These are phyloP conservation scores for Fusarium lyarnte DNA, from an alignment of 2,329 filamentous ascomycete genomes.

Conservation along the genomic window DNA sequence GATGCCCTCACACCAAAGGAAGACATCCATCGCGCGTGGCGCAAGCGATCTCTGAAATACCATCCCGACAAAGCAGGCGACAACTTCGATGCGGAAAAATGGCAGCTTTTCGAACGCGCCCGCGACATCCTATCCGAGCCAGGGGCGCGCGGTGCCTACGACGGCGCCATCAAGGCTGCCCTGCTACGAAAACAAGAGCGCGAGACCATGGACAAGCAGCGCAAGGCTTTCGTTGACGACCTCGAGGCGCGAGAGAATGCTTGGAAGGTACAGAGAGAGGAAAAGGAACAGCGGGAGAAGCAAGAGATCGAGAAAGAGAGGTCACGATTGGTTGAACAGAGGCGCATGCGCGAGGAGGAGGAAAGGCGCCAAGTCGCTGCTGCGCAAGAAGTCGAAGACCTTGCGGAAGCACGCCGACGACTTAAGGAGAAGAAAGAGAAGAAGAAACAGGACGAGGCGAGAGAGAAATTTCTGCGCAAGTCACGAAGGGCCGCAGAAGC, in stretches of 20 bases:
- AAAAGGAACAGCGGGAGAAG: constrained; percentile 49
- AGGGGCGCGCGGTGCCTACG: constrained; percentile 78
- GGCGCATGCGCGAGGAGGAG: constrained; percentile 52
- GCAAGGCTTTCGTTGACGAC: constrained; percentile 84
- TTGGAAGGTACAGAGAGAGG: constrained; percentile 67
- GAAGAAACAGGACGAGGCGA: constrained; percentile 47
- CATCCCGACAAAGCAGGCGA: constrained; percentile 91
- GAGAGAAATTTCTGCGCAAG: constrained; percentile 46
- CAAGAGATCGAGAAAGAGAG: constrained; percentile 52
- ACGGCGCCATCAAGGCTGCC: constrained; percentile 76
- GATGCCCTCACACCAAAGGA: constrained; percentile 70
- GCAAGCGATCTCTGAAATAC: constrained; percentile 86
- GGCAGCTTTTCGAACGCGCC: constrained; percentile 87
- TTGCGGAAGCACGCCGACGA: constrained; percentile 50
- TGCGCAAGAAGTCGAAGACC: constrained; percentile 52
- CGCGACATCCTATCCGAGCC: constrained; percentile 82
- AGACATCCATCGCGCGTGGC: constrained; percentile 86
- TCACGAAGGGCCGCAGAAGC: constrained; percentile 49
- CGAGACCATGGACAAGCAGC: constrained; percentile 76
- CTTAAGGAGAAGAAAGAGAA: constrained; percentile 55
- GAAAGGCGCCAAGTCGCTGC: constrained; percentile 48
- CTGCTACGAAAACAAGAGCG: constrained; percentile 75
- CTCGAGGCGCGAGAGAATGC: constrained; percentile 80
- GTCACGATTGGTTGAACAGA: constrained; percentile 49
- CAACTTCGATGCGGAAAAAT: constrained; percentile 79